A percentile compares a stretch with the other conserved stretches of the same genome.
Evolutionary conservation across 2,329 filamentous ascomycete genomes (phyloP).

Genomic region (Graphilbum fragrans): DNA sequence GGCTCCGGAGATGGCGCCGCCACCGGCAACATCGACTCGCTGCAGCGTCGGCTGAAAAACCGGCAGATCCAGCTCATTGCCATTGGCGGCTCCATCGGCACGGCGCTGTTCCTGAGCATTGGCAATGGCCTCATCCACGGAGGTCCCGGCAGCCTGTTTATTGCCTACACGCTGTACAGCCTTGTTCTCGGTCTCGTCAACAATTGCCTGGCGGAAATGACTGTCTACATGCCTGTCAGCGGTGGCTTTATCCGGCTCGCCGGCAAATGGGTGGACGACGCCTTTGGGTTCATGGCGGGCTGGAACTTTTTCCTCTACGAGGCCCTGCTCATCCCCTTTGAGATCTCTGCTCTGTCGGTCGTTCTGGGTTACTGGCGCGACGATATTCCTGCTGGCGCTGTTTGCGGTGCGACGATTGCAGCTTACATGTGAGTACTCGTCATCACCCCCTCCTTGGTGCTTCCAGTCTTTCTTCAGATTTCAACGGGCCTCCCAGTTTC

Average conservation of each 20-base stretch:
- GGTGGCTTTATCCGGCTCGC: constrained; percentile 54
- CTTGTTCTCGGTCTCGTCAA: constrained; percentile 47
- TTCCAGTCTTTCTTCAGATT: not conserved
- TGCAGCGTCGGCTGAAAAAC: constrained; percentile 37
- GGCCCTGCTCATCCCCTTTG: constrained; percentile 26
- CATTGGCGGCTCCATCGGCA: constrained; percentile 45
- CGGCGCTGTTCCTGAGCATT: constrained; percentile 49
- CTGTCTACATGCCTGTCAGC: constrained; percentile 46
- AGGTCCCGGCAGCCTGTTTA: constrained; percentile 36
- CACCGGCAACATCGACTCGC: constrained; percentile 20
- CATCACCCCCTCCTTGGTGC: not conserved
- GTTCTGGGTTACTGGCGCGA: constrained; percentile 34
- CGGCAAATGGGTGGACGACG: constrained; percentile 53
- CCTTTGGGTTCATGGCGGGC: constrained; percentile 44
- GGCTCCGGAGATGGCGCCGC: constrained; percentile 4
- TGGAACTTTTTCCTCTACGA: constrained; percentile 32
- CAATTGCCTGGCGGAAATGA: constrained; percentile 56
- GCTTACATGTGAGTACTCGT: constrained; percentile 8
- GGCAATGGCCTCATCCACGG: constrained; percentile 37
- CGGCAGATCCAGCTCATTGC: constrained; percentile 47
- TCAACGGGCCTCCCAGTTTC: not conserved
- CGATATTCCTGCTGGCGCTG: constrained; percentile 31
- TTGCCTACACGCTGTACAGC: constrained; percentile 46
- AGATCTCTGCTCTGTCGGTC: constrained; percentile 25
- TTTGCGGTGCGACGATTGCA: constrained; percentile 41